phyloP scores from a whole-genome alignment of 495 filamentous ascomycete species.

The Clavariopsis aquatica region DNA sequence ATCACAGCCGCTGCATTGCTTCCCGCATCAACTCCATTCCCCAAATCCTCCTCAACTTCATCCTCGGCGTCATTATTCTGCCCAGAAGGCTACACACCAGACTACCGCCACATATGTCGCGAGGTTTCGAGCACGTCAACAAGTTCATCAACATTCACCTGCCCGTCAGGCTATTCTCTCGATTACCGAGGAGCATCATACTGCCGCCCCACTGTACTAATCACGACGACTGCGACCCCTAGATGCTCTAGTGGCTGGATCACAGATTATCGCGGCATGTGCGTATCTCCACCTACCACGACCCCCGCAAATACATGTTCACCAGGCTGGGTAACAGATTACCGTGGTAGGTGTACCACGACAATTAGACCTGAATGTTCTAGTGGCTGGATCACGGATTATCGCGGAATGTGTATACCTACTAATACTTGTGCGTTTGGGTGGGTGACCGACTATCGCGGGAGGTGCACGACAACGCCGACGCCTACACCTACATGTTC shows the following conservation, averaged over 20 bases:
- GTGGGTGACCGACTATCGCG: not conserved
- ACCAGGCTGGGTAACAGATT: not conserved
- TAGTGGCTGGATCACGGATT: no score
- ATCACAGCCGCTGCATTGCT: not conserved
- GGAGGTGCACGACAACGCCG: not conserved
- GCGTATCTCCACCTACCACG: not conserved
- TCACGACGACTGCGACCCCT: not conserved
- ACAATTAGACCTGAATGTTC: no score
- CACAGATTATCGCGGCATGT: not conserved
- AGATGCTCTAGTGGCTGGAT: not conserved
- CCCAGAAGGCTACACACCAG: slow-evolving; percentile 3
- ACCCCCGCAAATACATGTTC: not conserved
- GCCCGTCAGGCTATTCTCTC: slow-evolving; percentile 1
- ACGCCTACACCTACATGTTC: no score
- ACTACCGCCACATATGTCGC: slow-evolving; percentile 7
- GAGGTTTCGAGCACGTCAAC: not conserved
- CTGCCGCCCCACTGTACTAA: not conserved
- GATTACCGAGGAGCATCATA: slow-evolving; percentile 13
- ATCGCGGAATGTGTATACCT: not conserved
- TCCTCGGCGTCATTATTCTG: not conserved
- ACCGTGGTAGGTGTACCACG: not conserved
- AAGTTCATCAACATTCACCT: not conserved
- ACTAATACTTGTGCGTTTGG: not conserved
- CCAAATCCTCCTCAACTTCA: not conserved
- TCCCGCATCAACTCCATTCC: not conserved